Conservation (phyloP, 345 rosid species). For the Heritiera littoralis region DNA sequence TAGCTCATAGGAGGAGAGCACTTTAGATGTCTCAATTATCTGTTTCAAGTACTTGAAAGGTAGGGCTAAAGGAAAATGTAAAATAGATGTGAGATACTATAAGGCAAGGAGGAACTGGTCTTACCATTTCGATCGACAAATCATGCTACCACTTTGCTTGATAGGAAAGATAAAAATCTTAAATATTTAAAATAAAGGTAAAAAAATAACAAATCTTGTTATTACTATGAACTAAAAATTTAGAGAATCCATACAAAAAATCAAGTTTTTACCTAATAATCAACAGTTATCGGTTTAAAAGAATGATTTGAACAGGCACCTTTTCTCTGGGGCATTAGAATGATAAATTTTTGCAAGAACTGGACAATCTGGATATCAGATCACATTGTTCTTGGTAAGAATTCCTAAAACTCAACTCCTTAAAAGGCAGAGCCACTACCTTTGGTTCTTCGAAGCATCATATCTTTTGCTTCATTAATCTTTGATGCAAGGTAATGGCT, state of each 20-base stretch:
- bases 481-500: constrained; percentile 56
- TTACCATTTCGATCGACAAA: no score
- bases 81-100: no score
- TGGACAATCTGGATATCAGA: background rate
- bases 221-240: background rate
- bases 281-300: background rate
- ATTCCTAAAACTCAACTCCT: background rate
- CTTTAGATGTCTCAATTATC: background rate
- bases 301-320: constrained; percentile 9
- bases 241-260: background rate
- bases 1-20: constrained; percentile 14
- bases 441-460: constrained; percentile 42
- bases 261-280: background rate
- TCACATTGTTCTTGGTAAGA: background rate
- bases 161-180: no score
- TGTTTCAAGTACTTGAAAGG: background rate
- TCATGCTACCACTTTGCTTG: no score
- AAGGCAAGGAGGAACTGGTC: background rate
- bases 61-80: background rate
- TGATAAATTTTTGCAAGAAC: background rate
- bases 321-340: background rate
- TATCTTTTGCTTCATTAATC: constrained; percentile 52
- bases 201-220: no score
- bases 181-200: no score
- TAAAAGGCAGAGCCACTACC: constrained; percentile 45